Evolutionary conservation across 2,329 filamentous ascomycete genomes (phyloP), one percentile per base, ranked within the genome.

Genomic region (Pleurostoma richardsiae): DNA sequence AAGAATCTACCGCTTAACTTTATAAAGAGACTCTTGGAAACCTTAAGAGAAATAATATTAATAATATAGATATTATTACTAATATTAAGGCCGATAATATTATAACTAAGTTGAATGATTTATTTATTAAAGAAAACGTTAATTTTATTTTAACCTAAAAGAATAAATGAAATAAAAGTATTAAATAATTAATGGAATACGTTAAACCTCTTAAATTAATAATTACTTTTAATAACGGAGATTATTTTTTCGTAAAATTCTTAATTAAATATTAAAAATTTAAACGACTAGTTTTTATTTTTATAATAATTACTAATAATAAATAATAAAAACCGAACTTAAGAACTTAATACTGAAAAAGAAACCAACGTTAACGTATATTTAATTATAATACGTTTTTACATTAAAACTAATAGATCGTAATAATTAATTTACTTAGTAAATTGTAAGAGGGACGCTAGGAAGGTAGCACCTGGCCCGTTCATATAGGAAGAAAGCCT

Each of bases 221-320:
- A 53, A 7, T n/a, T 36, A n/a, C 40, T 45, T 10, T 59, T 61
- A 5, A 48, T 58, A 19, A 65, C 42, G 2, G 55, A 51, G 45
- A 66, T 43, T 27, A 57, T 39, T 44, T 64, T 65, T 41, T 65
- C 50, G 47, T 48, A 67, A 36, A 57, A 40, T 7, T 55, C 45
- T 43, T 56, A 61, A 11, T 42, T 41, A 5, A 30, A 61, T 6
- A 48, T 40, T 48, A 66, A 66, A 3, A 45, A 49, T n/a, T 43
- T 66, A 46, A 62, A 64, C 51, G 48, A 63, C 53, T 63, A 43
- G 36, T 65, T 41, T 28, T 44, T 47, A 52, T 55, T 36, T n/a
- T 31, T 43, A 28, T 61, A 52, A 38, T 33, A 46, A 40, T 54
- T 52, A 11, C 49, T 48, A 40, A 52, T 51, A 52, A 56, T 41